Base-by-base conservation (phyloP, 768 basidiomycete genomes). In the Wakefieldia striispora region DNA sequence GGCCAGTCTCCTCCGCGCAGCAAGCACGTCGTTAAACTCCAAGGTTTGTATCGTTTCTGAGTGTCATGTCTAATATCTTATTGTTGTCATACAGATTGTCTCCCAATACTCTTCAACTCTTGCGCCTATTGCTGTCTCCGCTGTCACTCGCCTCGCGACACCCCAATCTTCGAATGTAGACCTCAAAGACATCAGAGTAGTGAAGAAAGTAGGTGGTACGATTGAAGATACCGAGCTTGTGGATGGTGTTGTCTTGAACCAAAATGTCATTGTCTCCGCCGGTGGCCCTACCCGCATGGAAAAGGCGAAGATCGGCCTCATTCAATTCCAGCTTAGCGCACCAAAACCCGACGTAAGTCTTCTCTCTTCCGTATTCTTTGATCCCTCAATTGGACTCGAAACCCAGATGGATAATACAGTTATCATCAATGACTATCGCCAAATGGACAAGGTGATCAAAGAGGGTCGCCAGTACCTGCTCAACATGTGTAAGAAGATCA, bases 401-500 rank as follows among this genome's bases (percentile, higher is more conserved):
- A 51, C 36, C 10, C 59, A 97, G 95, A 99, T 99, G 95, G 97
- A 99, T 71, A 98, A 99, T 75, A 97, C 95, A 5, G 94, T 99
- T 38, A 88, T 98, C 44, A 97, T 99, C 60, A 98, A 95, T 56
- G 95, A 99, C 72, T 99, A 99, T 73, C 87, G 97, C 16, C 97
- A 97, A 69, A 98, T 99, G 95, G 97, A 98, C 79, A 97, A 97
- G 70, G 94, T 98, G 51, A 87, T 99, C 72, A 98, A 99, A 71
- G 97, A 99, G 71, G 95, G 95, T 50, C 88, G 97, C 40, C 91
- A 95, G 70, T 98, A 99, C 69, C 81, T 99, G 50, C 84, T 99
- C 62, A 97, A 94, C 68, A 82, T 98, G 46, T 95, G 92, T 84
- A 98, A 98, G 73, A 95, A 94, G 72, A 98, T 99, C 72, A 99